Conservation (phyloP, 345 rosid species). For the Camelina hispida region DNA sequence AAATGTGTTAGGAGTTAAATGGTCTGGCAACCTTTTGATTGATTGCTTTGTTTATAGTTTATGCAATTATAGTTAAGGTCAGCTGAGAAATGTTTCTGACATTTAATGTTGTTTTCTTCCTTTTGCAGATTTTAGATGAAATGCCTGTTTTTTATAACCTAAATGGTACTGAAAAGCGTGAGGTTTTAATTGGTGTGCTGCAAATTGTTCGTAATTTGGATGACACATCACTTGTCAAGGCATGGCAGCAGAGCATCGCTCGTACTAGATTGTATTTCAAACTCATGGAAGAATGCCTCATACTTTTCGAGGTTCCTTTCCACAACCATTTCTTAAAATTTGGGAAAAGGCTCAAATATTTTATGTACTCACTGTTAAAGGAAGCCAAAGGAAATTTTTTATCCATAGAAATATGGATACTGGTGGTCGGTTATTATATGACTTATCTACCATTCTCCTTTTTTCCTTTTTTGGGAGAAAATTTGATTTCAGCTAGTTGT, state of each 20-base stretch:
- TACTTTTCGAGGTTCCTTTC: conserved; percentile 86
- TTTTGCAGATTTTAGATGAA: conserved; percentile 95
- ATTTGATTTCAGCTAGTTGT: conserved; percentile 18
- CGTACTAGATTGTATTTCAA: conserved; percentile 97
- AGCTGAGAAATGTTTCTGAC: conserved; percentile 18
- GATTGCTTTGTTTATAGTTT: not conserved
- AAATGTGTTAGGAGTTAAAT: conserved; percentile 8
- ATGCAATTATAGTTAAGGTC: conserved; percentile 13
- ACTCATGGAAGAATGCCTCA: conserved; percentile 95
- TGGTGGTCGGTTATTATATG: not conserved
- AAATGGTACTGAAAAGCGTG: conserved; percentile 95
- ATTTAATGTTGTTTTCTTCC: conserved; percentile 35
- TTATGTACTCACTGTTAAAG: not conserved
- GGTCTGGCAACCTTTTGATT: conserved; percentile 20
- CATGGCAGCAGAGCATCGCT: conserved; percentile 99
- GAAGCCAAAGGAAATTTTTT: conserved; percentile 22
- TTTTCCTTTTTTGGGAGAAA: conserved; percentile 4
- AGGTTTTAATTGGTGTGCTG: conserved; percentile 85
- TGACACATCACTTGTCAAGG: conserved; percentile 87
- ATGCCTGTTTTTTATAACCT: conserved; percentile 99
- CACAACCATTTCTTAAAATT: conserved; percentile 25
- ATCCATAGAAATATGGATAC: conserved; percentile 1
- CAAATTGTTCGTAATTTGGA: conserved; percentile 97
- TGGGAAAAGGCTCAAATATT: conserved; percentile 17
- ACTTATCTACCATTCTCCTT: conserved; percentile 19